Evolutionary conservation across 139 green algal genomes (phyloP), one percentile per base, ranked within the genome.

Genomic region (Coelastrella sp.): DNA sequence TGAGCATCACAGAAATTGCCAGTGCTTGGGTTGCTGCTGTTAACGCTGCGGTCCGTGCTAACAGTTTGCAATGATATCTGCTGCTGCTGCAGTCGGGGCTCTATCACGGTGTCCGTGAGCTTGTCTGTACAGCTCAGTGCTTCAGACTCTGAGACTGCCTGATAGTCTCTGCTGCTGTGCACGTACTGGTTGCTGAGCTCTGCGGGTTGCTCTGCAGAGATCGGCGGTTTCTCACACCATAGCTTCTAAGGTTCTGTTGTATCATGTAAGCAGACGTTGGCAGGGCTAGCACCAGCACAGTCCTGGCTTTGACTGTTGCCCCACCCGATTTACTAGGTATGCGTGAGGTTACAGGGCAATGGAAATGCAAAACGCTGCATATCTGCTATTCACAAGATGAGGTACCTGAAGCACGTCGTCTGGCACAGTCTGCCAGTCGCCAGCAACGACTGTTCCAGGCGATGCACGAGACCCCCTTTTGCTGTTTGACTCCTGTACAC

Each of bases 381-480:
- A 24, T 20, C 3, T 75, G 17, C 17, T 19, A 19, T 24, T 4
- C 66, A 75, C 17, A 19, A 75, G 1, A 20, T 75, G 66, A 19
- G 0, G n/a, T 20, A 63, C 35, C 76, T 82, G 76, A 17, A 82
- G 49, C 8, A 82, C 35, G 12, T 82, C 76, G 25, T 61, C 76
- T 82, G 76, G 35, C 11, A 82, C 76, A n/a, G 68, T 76, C 76
- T 82, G 49, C 76, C 76, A 59, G 76, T 63, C 76, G 22, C n/a
- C 73, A 80, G 73, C n/a, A 57, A 49, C 73, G 17, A 80, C 66
- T 24, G 66, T 49, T 27, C 14, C 73, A 17, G 73, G 11, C 14
- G 73, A 27, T 80, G n/a, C 19, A 24, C n/a, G 73, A 15, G n/a
- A 49, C 17, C n/a, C 73, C 35, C 76, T 59, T 82, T 19, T 82